A percentile compares a stretch with the other conserved stretches of the same genome.
phyloP scores from a whole-genome alignment of 106 monocot species.

The Ottelia alismoides region DNA sequence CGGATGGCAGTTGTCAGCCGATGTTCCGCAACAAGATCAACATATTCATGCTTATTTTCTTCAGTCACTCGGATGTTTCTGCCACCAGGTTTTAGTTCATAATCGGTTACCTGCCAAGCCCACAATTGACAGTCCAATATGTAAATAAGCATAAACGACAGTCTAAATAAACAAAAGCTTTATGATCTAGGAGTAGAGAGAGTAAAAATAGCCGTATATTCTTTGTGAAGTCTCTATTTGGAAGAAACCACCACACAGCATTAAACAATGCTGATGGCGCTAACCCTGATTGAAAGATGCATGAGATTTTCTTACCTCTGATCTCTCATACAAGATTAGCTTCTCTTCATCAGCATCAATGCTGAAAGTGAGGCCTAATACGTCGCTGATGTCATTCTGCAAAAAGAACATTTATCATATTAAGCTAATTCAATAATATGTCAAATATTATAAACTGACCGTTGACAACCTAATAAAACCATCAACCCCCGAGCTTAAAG shows the following conservation, averaged over 20 bases:
- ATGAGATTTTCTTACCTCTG: constrained; percentile 38
- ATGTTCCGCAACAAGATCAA: constrained; percentile 88
- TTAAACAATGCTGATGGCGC: too few relatives aligned
- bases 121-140: not conserved
- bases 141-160: not conserved
- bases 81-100: constrained; percentile 91
- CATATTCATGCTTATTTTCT: constrained; percentile 97
- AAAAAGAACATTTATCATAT: constrained; percentile 5
- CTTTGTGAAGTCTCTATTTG: not conserved
- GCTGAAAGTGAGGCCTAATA: constrained; percentile 89
- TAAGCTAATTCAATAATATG: not conserved
- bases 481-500: not conserved
- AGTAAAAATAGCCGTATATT: not conserved
- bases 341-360: constrained; percentile 99
- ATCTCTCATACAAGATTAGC: constrained; percentile 80
- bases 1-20: constrained; percentile 88
- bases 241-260: too few relatives aligned
- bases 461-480: not conserved
- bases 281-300: not conserved
- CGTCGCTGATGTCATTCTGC: constrained; percentile 91
- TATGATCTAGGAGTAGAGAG: not conserved
- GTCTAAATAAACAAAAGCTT: not conserved
- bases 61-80: constrained; percentile 89
- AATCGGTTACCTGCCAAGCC: constrained; percentile 98
- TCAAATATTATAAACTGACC: not conserved